phyloP scores from a whole-genome alignment of 306 rosid species.

The Cicer cuneatum region DNA sequence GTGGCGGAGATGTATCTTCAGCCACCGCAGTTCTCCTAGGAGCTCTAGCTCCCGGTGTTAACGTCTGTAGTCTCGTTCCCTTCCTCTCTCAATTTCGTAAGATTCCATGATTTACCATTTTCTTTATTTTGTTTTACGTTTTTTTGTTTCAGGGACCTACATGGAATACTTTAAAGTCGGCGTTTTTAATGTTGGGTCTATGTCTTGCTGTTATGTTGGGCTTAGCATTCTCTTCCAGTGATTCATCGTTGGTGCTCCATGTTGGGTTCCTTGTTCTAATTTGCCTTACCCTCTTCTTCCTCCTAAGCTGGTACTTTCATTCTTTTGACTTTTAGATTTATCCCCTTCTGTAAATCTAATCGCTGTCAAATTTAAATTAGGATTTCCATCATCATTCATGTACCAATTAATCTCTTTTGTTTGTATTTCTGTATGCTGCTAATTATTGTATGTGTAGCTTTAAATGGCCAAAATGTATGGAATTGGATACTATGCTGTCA shows the following conservation, averaged over 20 bases:
- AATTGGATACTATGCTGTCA: neutral
- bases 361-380: neutral
- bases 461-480: neutral
- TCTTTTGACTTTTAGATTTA: conserved; percentile 19
- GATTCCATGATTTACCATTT: neutral
- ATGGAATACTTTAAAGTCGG: conserved; percentile 72
- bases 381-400: neutral
- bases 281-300: conserved; percentile 72
- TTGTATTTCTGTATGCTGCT: neutral
- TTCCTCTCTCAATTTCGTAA: neutral
- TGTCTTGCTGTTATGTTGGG: conserved; percentile 77
- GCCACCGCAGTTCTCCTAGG: conserved; percentile 85
- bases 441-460: neutral
- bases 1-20: conserved; percentile 61
- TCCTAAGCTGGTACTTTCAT: conserved; percentile 77
- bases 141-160: conserved; percentile 69
- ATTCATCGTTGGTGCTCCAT: conserved; percentile 77
- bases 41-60: conserved; percentile 91
- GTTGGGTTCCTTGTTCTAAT: conserved; percentile 77
- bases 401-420: neutral
- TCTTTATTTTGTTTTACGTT: neutral
- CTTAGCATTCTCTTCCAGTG: conserved; percentile 87
- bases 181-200: conserved; percentile 78
- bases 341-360: neutral
- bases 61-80: conserved; percentile 52